Base-by-base conservation (phyloP, 2,329 filamentous ascomycete genomes). In the Pyrenochaeta sp. region DNA sequence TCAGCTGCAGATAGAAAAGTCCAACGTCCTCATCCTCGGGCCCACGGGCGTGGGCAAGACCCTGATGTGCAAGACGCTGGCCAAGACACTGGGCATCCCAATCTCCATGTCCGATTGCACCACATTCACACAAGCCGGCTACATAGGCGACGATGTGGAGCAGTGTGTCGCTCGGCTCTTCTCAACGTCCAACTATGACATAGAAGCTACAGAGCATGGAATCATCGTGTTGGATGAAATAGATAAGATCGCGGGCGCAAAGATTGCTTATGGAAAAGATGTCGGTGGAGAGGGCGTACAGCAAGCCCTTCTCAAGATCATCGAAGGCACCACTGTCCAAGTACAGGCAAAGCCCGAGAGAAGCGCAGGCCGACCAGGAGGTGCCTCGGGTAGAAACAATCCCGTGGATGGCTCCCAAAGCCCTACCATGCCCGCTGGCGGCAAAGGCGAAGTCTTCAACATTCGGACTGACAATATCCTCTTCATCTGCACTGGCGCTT, bases 91-190 rank as follows among this genome's bases (percentile, higher is more conserved):
- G n/a, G 93, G 94, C 48, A 91, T 97, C 0, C 94, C 94, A 0
- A 96, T 96, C 65, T 91, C 89, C 51, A 96, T 96, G 72, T 93
- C 90, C 49, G 93, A 97, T 72, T 97, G 93, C 71, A 96, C 94
- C 36, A 89, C 92, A 5, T 91, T 97, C 53, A 97, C 93, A 0
- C 93, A 96, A 73, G 93, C 93, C 4, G 93, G 94, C 18, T 99
- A 99, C 62, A 96, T 99, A 57, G 94, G 94, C 20, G 93, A 97
- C 66, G 94, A 99, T 67, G 93, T 93, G n/a, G 94, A 99, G 67
- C 87, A 90, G 1, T 96, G 93, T 60, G 90, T 99, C 27, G 90
- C 96, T 64, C 82, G 94, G 30, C 79, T 99, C 18, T 79, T 99
- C 7, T 89, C 95, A 41, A 91, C 95, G 46, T 86, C 93, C 7